Evolutionary conservation across 139 green algal genomes (phyloP).

Genomic region (Chlorella sp.): DNA sequence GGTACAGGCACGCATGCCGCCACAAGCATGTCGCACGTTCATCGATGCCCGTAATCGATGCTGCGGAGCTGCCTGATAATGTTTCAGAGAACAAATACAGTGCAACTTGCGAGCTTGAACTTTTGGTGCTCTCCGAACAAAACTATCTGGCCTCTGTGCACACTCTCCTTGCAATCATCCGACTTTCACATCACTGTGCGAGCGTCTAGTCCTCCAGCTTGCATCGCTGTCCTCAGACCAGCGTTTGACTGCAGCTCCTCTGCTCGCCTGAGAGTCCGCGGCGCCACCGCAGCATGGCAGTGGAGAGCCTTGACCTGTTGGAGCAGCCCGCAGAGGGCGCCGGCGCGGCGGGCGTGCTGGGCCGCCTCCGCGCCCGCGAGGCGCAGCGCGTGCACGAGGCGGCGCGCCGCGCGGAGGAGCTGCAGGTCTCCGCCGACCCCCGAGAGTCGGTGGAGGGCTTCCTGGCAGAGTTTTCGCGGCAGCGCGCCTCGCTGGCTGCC

Average conservation of each 20-base stretch:
- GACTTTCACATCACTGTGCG: too few relatives aligned
- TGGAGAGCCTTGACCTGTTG: not conserved
- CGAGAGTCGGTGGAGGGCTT: constrained; percentile 27
- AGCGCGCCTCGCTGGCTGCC: not conserved
- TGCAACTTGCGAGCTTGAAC: too few relatives aligned
- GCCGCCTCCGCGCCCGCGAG: constrained; percentile 19
- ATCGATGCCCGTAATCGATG: too few relatives aligned
- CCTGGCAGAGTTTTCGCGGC: constrained; percentile 11
- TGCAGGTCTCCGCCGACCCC: not conserved
- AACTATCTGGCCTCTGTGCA: too few relatives aligned
- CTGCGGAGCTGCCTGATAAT: too few relatives aligned
- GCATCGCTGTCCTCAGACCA: too few relatives aligned
- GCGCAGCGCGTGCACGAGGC: not conserved
- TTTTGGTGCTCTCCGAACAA: too few relatives aligned
- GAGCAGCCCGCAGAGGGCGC: not conserved
- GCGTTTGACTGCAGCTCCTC: not conserved
- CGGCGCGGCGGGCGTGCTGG: constrained; percentile 11
- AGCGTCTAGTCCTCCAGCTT: too few relatives aligned
- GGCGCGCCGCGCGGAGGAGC: not conserved
- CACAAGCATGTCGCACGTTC: too few relatives aligned
- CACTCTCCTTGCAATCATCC: too few relatives aligned
- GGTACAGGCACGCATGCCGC: too few relatives aligned
- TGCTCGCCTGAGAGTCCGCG: not conserved
- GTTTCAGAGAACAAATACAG: too few relatives aligned
- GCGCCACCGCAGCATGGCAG: not conserved